Evolutionary conservation across 208 protist species (phyloP).

Genomic region (Trichomonas gallinae): DNA sequence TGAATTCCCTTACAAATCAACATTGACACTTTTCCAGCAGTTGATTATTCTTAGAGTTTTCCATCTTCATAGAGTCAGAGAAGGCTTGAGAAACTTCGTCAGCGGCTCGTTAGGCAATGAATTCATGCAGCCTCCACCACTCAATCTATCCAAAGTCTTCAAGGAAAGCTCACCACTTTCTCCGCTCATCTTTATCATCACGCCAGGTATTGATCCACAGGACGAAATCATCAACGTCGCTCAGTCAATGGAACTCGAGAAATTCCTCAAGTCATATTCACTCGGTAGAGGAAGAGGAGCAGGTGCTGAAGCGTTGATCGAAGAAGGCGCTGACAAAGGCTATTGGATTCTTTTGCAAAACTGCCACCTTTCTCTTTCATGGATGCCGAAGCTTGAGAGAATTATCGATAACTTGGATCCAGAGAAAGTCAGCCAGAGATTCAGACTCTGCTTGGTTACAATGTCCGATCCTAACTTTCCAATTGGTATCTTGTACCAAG

Average conservation of each 20-base stretch:
- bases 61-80: slow-evolving; percentile 73
- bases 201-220: slow-evolving; percentile 83
- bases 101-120: background rate
- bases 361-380: slow-evolving; percentile 88
- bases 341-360: slow-evolving; percentile 91
- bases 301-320: slow-evolving; percentile 76
- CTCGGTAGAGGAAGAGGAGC: slow-evolving; percentile 92
- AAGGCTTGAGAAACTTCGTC: slow-evolving; percentile 57
- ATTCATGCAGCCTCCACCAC: slow-evolving; percentile 45
- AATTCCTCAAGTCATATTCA: slow-evolving; percentile 78
- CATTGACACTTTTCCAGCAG: slow-evolving; percentile 59
- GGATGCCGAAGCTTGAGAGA: slow-evolving; percentile 84
- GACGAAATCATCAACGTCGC: slow-evolving; percentile 46
- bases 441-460: slow-evolving; percentile 79
- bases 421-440: slow-evolving; percentile 57
- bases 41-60: slow-evolving; percentile 77
- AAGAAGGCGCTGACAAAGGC: slow-evolving; percentile 40
- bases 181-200: slow-evolving; percentile 96
- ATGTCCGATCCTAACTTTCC: slow-evolving; percentile 69
- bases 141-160: slow-evolving; percentile 67
- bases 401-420: slow-evolving; percentile 43
- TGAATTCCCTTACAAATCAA: background rate
- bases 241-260: slow-evolving; percentile 66
- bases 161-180: slow-evolving; percentile 73
- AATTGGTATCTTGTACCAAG: slow-evolving; percentile 84